Base-by-base conservation (phyloP, 495 filamentous ascomycete species). In the Tetracladium marchalianum region DNA sequence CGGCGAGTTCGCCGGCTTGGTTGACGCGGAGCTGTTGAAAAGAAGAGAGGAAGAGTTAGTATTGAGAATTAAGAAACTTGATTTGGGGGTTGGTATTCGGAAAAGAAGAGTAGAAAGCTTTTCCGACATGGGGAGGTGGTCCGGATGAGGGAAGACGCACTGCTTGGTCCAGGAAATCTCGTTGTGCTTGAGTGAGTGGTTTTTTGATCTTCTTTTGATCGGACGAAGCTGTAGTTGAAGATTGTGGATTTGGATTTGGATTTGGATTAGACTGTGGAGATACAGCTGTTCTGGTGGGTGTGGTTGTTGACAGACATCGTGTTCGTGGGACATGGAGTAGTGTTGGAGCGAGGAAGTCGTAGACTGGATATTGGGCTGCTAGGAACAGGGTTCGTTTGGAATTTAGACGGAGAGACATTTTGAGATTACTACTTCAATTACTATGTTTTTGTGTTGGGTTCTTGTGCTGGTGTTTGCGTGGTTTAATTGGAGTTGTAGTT, bases 1-100 rank as follows among this genome's bases (percentile, higher is more conserved):
- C 87, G 36, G 87, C 87, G 1, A 94, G 73, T 63, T 94, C 87
- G 57, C 87, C 87, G 24, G 87, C 87, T 66, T 94, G 87, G 62
- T 94, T 93, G 47, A 94, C 87, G 44, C 87, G 84, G 13, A 94
- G 46, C 55, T 60, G 19, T 6, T 31, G 39, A 7, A 7, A 27
- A 27, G 7, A 44, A 40, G 41, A 39, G 16, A 44, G 24, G 18
- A 49, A 35, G 41, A 35, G 41, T 15, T 33, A 40, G 19, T n/a
- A 31, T 41, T 16, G 39, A 9, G 42, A 31, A 17, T 36, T 39
- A 18, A 8, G 22, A 39, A 50, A 46, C 53, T 52, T 37, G 48
- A 33, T 36, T 19, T 42, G 56, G 22, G 22, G 22, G 22, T 7
- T 3, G 22, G 3, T 3, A 55, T 47, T 39, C 38, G 31, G 22